These are phyloP conservation scores for Blumeria graminis DNA, from an alignment of 2,329 filamentous ascomycete species.

Conservation along the genomic window DNA sequence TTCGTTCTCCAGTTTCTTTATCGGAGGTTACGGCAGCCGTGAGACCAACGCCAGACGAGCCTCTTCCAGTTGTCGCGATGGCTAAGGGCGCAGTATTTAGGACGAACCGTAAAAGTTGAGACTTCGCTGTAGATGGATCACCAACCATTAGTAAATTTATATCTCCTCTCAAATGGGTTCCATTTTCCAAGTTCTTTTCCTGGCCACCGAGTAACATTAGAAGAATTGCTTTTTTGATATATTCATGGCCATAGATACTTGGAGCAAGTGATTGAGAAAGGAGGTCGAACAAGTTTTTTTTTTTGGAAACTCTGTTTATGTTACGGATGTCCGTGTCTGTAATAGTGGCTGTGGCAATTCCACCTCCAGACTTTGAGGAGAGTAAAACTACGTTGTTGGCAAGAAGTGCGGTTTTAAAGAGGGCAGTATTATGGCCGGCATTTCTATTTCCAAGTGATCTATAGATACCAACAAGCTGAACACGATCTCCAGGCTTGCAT, in stretches of 20 bases:
- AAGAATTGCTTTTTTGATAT: slow-evolving; percentile 93
- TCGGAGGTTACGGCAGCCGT: slow-evolving; percentile 91
- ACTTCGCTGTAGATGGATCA: slow-evolving; percentile 94
- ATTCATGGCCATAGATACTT: slow-evolving; percentile 88
- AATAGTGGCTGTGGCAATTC: slow-evolving; percentile 73
- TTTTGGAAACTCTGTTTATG: slow-evolving; percentile 94
- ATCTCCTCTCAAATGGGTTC: slow-evolving; percentile 89
- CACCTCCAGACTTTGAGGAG: slow-evolving; percentile 87
- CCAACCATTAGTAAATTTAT: slow-evolving; percentile 99
- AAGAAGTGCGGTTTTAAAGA: slow-evolving; percentile 82
- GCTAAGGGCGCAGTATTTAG: slow-evolving; percentile 89
- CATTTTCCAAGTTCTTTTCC: slow-evolving; percentile 97
- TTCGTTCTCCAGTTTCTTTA: slow-evolving; percentile 88
- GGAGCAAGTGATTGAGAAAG: slow-evolving; percentile 85
- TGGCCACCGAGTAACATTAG: slow-evolving; percentile 87
- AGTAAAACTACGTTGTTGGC: slow-evolving; percentile 89
- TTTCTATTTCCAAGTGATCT: slow-evolving; percentile 87
- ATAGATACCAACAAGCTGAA: slow-evolving; percentile 93
- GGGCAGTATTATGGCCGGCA: slow-evolving; percentile 66
- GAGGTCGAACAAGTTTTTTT: slow-evolving; percentile 76
- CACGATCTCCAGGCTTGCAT: slow-evolving; percentile 84
- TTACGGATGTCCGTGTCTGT: slow-evolving; percentile 95
- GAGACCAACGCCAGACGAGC: slow-evolving; percentile 90
- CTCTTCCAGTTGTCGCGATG: slow-evolving; percentile 89
- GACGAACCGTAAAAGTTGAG: slow-evolving; percentile 89